phyloP scores from a whole-genome alignment of 2,329 filamentous ascomycete genomes.

The Fusarium tuaranense region DNA sequence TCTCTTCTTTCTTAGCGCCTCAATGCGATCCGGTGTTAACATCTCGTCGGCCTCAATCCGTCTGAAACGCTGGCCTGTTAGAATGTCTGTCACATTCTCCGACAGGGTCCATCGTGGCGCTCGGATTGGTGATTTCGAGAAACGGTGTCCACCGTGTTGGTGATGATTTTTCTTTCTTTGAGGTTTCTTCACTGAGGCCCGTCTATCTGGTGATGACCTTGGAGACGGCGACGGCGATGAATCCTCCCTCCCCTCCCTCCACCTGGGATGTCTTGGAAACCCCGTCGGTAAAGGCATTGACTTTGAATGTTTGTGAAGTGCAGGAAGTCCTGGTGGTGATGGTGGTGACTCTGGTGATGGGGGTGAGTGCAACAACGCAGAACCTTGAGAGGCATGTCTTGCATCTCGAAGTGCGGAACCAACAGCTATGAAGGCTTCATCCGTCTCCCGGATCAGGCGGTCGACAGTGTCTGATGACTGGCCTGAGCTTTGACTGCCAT shows the following conservation, averaged over 20 bases:
- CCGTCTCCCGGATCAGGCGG: slow-evolving; percentile 61
- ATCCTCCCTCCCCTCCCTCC: slow-evolving; percentile 22
- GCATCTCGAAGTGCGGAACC: slow-evolving; percentile 56
- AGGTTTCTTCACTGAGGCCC: slow-evolving; percentile 54
- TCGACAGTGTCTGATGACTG: slow-evolving; percentile 54
- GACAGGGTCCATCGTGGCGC: slow-evolving; percentile 64
- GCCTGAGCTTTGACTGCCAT: slow-evolving; percentile 31
- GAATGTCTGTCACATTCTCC: slow-evolving; percentile 68
- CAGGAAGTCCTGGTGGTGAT: slow-evolving; percentile 28
- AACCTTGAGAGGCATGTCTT: slow-evolving; percentile 27
- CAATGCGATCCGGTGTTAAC: slow-evolving; percentile 64
- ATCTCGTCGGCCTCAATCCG: slow-evolving; percentile 70
- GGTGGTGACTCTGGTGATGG: slow-evolving; percentile 31
- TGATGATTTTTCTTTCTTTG: slow-evolving; percentile 53
- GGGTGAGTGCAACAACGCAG: slow-evolving; percentile 22
- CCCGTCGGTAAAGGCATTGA: slow-evolving; percentile 40
- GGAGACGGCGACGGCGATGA: slow-evolving; percentile 22
- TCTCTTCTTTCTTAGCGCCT: slow-evolving; percentile 56
- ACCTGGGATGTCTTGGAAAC: slow-evolving; percentile 28
- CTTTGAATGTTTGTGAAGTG: slow-evolving; percentile 33
- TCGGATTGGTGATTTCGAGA: slow-evolving; percentile 33
- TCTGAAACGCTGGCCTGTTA: slow-evolving; percentile 66
- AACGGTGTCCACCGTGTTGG: slow-evolving; percentile 13
- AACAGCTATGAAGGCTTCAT: slow-evolving; percentile 62
- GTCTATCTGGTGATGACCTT: slow-evolving; percentile 39